These are phyloP conservation scores for Ploettnerulaceae sp. DNA, from an alignment of 2,329 filamentous ascomycete species.

Conservation along the genomic window DNA sequence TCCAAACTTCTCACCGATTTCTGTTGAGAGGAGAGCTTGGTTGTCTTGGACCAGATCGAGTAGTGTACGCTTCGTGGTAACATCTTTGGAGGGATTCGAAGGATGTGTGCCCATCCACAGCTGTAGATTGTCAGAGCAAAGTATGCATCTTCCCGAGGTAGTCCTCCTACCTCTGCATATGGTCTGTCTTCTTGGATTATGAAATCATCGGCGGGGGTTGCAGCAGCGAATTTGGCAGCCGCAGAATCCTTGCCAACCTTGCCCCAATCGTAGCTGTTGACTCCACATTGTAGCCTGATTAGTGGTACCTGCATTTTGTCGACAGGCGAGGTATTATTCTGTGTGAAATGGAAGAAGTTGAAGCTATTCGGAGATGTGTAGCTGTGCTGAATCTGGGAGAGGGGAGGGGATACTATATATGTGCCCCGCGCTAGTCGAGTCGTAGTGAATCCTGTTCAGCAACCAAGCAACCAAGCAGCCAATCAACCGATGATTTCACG, in stretches of 20 bases:
- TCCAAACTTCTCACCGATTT: slow-evolving; percentile 70
- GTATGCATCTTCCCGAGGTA: no score
- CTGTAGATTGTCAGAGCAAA: slow-evolving; percentile 46
- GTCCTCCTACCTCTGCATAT: slow-evolving; percentile 89
- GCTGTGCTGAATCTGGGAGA: no score
- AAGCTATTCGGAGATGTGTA: not conserved
- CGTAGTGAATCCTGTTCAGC: no score
- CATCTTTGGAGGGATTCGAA: slow-evolving; percentile 87
- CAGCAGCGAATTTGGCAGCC: slow-evolving; percentile 82
- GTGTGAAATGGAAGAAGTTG: not conserved
- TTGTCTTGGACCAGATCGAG: slow-evolving; percentile 87
- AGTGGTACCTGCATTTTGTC: slow-evolving; percentile 56
- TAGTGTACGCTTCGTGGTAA: slow-evolving; percentile 76
- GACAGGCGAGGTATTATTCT: not conserved
- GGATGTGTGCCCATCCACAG: slow-evolving; percentile 99
- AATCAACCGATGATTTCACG: not conserved
- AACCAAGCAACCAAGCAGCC: not conserved
- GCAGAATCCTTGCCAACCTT: slow-evolving; percentile 86
- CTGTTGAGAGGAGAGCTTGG: slow-evolving; percentile 69
- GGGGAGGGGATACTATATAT: no score
- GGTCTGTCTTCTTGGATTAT: slow-evolving; percentile 80
- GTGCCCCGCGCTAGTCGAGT: not conserved
- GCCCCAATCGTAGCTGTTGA: slow-evolving; percentile 99
- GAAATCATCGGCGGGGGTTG: slow-evolving; percentile 71
- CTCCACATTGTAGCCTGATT: slow-evolving; percentile 80